These are phyloP conservation scores for Pythium aristosporum DNA, from an alignment of 352 stramenopile genomes.

Conservation along the genomic window DNA sequence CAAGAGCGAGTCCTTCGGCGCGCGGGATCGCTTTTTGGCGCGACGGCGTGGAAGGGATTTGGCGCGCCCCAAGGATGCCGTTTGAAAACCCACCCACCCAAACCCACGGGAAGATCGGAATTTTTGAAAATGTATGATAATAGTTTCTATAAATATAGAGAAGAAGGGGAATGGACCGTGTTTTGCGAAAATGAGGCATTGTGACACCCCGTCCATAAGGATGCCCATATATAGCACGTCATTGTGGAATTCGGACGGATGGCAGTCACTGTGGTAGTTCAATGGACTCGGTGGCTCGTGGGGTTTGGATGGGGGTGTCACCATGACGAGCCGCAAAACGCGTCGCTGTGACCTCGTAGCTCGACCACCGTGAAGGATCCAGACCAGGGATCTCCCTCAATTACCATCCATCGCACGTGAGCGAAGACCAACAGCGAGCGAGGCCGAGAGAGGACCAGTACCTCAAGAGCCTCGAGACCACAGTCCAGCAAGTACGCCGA, in stretches of 20 bases:
- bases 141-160: neutral
- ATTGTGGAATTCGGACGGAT: neutral
- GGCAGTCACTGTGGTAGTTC: neutral
- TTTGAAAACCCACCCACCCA: conserved; percentile 10
- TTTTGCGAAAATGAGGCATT: neutral
- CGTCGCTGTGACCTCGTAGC: neutral
- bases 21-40: conserved; percentile 2
- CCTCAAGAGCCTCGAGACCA: neutral
- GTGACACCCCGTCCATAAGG: neutral
- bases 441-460: conserved; percentile 13
- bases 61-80: conserved; percentile 17
- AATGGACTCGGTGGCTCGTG: neutral
- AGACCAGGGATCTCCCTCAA: neutral
- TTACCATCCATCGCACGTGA: neutral
- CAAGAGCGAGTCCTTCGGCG: neutral
- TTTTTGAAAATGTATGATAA: neutral
- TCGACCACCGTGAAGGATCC: neutral
- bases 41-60: neutral
- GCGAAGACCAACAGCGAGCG: conserved; percentile 20
- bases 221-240: neutral
- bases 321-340: neutral
- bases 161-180: neutral
- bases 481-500: neutral
- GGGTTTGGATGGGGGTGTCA: neutral
- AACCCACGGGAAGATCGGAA: neutral